These are phyloP conservation scores for Acanthamoeba sp. DNA, from an alignment of 208 protist genomes.

Conservation along the genomic window DNA sequence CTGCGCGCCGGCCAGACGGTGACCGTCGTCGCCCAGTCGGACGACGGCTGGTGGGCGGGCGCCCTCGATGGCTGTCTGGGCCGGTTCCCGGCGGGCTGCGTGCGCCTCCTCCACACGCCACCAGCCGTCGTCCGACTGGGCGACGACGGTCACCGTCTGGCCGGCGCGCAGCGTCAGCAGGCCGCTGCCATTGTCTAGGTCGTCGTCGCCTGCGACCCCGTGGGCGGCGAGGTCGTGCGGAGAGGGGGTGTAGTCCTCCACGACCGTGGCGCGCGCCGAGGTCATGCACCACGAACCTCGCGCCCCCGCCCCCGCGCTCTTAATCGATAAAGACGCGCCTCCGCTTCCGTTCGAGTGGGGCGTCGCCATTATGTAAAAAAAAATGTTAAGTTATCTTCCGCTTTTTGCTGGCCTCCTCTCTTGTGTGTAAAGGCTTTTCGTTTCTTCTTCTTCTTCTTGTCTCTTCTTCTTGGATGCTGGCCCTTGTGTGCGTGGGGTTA, in stretches of 20 bases:
- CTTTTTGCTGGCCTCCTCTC: slow-evolving; percentile 35
- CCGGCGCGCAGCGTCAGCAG: not conserved
- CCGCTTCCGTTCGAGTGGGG: not conserved
- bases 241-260: not conserved
- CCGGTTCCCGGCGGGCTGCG: not conserved
- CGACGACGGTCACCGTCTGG: not conserved
- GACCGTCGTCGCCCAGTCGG: not conserved
- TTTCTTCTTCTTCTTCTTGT: slow-evolving; percentile 39
- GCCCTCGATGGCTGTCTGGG: slow-evolving; percentile 1
- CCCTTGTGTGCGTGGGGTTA: slow-evolving; percentile 17
- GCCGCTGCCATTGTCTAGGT: not conserved
- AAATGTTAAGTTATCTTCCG: not conserved
- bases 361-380: too few species aligned
- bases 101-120: not conserved
- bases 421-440: not conserved
- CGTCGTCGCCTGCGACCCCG: not conserved
- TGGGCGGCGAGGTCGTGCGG: not conserved
- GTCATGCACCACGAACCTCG: not conserved
- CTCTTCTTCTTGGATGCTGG: not conserved
- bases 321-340: not conserved
- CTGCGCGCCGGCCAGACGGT: not conserved
- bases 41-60: slow-evolving; percentile 33
- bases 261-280: not conserved
- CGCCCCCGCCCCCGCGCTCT: not conserved
- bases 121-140: not conserved